Conservation (phyloP, 2,329 filamentous ascomycete species). For the Colletotrichum siamense region DNA sequence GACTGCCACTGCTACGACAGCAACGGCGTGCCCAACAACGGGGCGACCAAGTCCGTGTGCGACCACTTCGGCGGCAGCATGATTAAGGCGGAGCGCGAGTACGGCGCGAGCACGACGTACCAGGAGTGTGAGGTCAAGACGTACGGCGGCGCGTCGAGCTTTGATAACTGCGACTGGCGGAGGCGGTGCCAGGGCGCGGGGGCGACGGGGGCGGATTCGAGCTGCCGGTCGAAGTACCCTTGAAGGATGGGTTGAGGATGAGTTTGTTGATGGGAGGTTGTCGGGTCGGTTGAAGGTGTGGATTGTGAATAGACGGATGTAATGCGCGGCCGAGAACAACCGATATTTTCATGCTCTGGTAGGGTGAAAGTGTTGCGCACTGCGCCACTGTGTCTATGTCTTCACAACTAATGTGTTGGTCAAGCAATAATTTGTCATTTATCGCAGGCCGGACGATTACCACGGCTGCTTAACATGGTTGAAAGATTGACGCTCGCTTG, state of each 20-base stretch:
- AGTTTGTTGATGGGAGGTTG: too few species aligned
- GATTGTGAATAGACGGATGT: not conserved
- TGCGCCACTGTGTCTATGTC: too few species aligned
- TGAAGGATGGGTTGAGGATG: too few species aligned
- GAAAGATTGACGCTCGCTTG: too few species aligned
- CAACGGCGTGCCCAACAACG: not conserved
- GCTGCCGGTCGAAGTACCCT: not conserved
- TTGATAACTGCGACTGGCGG: not conserved
- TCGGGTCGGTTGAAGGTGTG: too few species aligned
- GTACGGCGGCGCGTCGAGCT: not conserved
- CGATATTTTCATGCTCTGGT: too few species aligned
- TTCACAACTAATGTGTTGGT: too few species aligned
- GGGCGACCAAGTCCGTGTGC: not conserved
- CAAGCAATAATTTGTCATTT: too few species aligned
- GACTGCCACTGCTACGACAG: not conserved
- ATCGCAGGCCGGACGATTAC: accelerated
- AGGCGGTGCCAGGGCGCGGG: not conserved
- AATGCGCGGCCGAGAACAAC: too few species aligned
- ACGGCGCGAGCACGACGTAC: not conserved
- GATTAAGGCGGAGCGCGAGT: not conserved
- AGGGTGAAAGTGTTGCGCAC: too few species aligned
- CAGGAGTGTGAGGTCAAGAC: not conserved
- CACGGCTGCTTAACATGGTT: accelerated
- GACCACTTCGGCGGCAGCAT: not conserved
- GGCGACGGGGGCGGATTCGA: not conserved